phyloP scores from a whole-genome alignment of 768 basidiomycete genomes.

The Trametes sanguinea region DNA sequence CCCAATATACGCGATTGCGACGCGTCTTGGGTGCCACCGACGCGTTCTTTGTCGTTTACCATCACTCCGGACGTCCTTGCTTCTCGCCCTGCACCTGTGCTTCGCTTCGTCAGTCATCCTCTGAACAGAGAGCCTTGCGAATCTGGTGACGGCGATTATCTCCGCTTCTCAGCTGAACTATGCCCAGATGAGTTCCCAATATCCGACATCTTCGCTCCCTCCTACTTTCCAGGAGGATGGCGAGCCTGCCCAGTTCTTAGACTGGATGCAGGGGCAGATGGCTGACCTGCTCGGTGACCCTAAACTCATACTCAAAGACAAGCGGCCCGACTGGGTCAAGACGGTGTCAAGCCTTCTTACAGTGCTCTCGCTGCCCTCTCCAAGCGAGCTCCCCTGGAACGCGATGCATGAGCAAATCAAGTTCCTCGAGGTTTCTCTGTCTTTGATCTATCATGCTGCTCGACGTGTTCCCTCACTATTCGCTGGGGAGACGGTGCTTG shows the following conservation, averaged over 20 bases:
- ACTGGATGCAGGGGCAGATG: constrained; percentile 20
- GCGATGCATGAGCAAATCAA: constrained; percentile 58
- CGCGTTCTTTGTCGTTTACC: constrained; percentile 3
- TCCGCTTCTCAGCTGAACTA: not conserved
- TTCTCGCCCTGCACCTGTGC: too few species aligned
- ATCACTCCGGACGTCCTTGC: not conserved
- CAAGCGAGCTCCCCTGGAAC: constrained; percentile 51
- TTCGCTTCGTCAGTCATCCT: not conserved
- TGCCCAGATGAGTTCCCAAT: constrained; percentile 19
- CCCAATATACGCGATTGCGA: not conserved
- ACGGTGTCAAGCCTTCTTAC: constrained; percentile 40
- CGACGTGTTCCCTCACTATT: constrained; percentile 54
- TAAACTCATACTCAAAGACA: not conserved
- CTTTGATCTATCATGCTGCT: constrained; percentile 53
- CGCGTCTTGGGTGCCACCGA: constrained; percentile 12
- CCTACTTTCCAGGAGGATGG: constrained; percentile 26
- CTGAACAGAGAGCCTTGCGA: too few species aligned
- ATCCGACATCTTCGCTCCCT: constrained; percentile 18
- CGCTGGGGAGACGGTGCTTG: constrained; percentile 44
- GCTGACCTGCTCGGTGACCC: constrained; percentile 13
- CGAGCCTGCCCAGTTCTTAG: constrained; percentile 20
- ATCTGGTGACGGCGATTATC: too few species aligned
- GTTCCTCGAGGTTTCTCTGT: constrained; percentile 54
- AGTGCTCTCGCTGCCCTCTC: constrained; percentile 53
- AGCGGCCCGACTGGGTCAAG: constrained; percentile 8